Evolutionary conservation across 345 rosid genomes (phyloP).

Genomic region (Excoecaria cochinchinensis): DNA sequence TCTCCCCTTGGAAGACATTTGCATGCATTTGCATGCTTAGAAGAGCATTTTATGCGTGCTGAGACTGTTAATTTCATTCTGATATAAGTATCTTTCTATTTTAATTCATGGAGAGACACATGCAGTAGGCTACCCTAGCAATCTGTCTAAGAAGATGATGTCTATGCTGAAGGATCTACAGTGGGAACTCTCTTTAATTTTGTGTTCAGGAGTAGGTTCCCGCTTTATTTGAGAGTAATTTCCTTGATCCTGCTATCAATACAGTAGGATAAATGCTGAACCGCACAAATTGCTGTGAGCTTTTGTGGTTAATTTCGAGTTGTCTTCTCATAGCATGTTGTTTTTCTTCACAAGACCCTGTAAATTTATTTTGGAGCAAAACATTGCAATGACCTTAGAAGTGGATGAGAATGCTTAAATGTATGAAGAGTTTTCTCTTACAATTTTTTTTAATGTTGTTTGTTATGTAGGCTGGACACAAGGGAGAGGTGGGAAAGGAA

Average conservation of each 20-base stretch:
- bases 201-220: background rate
- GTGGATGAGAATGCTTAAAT: background rate
- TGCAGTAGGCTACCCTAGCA: background rate
- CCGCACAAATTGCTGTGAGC: background rate
- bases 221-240: background rate
- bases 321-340: background rate
- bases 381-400: background rate
- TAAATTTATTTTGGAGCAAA: background rate
- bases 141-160: background rate
- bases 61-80: no score
- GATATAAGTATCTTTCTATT: background rate
- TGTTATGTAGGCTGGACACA: slow-evolving; percentile 54
- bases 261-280: background rate
- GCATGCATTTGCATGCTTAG: background rate
- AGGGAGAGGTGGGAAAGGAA: slow-evolving; percentile 81
- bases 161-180: background rate
- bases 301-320: background rate
- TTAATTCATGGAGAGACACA: background rate
- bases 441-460: background rate
- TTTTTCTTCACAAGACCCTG: background rate
- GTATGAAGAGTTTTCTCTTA: background rate
- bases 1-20: background rate
- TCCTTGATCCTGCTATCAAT: background rate
- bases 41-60: background rate
- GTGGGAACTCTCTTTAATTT: background rate